Base-by-base conservation (phyloP, 2,329 filamentous ascomycete genomes). In the Penicillium palitans region DNA sequence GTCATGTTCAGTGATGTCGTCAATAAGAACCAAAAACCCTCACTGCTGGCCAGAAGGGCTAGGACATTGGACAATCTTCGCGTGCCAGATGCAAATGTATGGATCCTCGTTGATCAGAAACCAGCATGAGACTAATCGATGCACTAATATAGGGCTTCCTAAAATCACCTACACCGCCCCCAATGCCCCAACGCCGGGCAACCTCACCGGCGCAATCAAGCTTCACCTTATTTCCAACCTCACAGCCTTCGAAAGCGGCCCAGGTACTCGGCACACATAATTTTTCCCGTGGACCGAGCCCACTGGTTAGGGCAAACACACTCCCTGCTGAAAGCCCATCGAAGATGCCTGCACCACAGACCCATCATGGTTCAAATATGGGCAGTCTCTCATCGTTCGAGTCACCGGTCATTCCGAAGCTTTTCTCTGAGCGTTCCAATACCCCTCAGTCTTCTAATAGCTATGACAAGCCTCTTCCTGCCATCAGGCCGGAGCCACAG, bases 1-100 rank as follows among this genome's bases (percentile, higher is more conserved):
- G 84, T 97, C 64, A 97, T 97, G 93, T 97, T 98, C 70, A 86
- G 88, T 55, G 84, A 84, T 39, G 80, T 97, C 7, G 78, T 96
- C 27, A 83, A 68, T 35, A 70, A 72, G 85, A 60, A 72, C 60
- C 63, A 70, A 33, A 61, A 57, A 46, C 64, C 70, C 35, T 66
- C 74, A 10, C 61, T 74, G 52, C 64, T 76, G 55, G 68, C 71
- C 51, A 69, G 75, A 56, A 69, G 73, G 44, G 76, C 72, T 55
- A 75, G 67, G 54, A 73, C 72, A 5, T 62, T 78, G 40, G 71
- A 77, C 35, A 84, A 80, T 57, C 74, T 90, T 1, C 84, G 81
- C 62, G 81, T 79, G 21, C 80, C 83, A 52, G 80, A 81, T 58
- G 74, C 76, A 51, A 68, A 72, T 67, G 71, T 79, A 73, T 64